These are phyloP conservation scores for Mucor racemosus DNA, from an alignment of 371 early-diverging fungal genomes.

Conservation along the genomic window DNA sequence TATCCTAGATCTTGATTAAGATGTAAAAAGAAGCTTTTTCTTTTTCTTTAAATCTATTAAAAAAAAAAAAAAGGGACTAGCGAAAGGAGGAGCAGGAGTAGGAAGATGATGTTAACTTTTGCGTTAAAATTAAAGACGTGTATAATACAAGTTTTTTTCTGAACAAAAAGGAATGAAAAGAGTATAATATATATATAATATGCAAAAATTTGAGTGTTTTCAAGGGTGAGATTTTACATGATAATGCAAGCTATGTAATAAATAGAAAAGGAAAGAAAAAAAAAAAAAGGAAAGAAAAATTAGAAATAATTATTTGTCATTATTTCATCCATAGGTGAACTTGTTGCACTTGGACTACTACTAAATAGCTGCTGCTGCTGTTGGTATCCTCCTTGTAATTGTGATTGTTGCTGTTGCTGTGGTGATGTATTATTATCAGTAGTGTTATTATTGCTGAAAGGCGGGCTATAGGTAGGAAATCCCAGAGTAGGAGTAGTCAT, in stretches of 20 bases:
- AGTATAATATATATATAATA: background rate
- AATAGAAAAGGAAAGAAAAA: no score
- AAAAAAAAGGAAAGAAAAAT: background rate
- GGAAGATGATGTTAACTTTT: no score
- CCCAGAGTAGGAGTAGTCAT: background rate
- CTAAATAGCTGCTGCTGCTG: conserved; percentile 8
- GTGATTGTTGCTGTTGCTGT: no score
- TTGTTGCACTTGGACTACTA: background rate
- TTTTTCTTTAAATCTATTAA: no score
- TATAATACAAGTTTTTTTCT: conserved; percentile 6
- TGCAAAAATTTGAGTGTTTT: background rate
- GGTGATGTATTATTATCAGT: background rate
- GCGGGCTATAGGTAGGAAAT: background rate
- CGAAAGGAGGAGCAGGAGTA: no score
- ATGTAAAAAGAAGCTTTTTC: no score
- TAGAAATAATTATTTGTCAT: conserved; percentile 15
- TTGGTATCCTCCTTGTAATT: conserved; percentile 10
- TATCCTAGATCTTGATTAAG: no score
- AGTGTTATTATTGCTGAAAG: background rate
- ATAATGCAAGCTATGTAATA: conserved; percentile 8
- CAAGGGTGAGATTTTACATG: background rate
- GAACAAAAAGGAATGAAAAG: background rate
- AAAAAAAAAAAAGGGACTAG: no score
- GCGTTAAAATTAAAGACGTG: no score
- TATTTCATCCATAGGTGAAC: background rate